These are phyloP conservation scores for Helenozyma rhizophorensis DNA, from an alignment of 805 yeast species.

Conservation along the genomic window DNA sequence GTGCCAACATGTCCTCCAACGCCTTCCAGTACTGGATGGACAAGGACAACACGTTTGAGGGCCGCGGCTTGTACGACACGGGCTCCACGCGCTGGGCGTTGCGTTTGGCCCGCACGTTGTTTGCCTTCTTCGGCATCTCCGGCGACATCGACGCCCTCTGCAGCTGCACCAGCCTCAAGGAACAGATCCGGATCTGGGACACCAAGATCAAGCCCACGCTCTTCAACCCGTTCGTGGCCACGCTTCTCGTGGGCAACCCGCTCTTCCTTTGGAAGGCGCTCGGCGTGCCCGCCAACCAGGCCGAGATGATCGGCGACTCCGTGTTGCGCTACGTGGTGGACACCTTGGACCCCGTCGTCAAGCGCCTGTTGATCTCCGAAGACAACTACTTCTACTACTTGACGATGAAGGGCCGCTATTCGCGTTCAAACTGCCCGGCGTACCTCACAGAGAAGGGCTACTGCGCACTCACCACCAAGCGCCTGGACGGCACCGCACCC, in stretches of 20 bases:
- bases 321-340: conserved; percentile 68
- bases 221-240: conserved; percentile 65
- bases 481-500: conserved; percentile 38
- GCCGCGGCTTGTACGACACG: conserved; percentile 69
- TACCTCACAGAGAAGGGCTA: conserved; percentile 61
- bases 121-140: conserved; percentile 51
- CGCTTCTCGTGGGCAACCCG: conserved; percentile 72
- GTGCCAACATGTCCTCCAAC: conserved; percentile 72
- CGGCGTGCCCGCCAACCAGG: conserved; percentile 87
- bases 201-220: conserved; percentile 60
- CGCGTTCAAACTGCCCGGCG: conserved; percentile 66
- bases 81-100: conserved; percentile 88
- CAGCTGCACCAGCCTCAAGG: conserved; percentile 50
- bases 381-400: conserved; percentile 81
- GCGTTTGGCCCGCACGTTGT: conserved; percentile 58
- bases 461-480: conserved; percentile 41
- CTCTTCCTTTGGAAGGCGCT: conserved; percentile 84
- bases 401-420: conserved; percentile 57
- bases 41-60: conserved; percentile 51
- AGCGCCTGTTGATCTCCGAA: conserved; percentile 55
- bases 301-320: conserved; percentile 71
- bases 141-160: conserved; percentile 54
- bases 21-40: conserved; percentile 79
- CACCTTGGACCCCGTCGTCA: conserved; percentile 72
- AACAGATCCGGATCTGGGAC: conserved; percentile 65